Base-by-base conservation (phyloP, 306 rosid genomes). In the Glycine tomentella region DNA sequence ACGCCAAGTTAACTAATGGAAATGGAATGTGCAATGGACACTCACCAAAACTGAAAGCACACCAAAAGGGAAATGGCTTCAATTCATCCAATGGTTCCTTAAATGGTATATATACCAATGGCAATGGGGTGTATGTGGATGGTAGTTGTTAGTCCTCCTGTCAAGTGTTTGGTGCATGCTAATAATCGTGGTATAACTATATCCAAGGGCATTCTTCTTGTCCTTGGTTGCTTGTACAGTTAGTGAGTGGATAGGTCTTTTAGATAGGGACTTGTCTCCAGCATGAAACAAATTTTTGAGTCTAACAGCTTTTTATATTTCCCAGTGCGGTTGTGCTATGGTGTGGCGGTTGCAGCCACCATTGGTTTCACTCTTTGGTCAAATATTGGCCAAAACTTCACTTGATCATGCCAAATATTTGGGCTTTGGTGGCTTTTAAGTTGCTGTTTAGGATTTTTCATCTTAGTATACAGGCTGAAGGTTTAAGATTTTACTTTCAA, bases 191-290 rank as follows among this genome's bases (percentile, higher is more conserved):
- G 77, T 66, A 58, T 80, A 45, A 73, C 72, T 77, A 75, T 76
- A 79, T 83, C 38, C 83, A 85, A 83, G 86, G 87, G 82, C 85
- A 77, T 87, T 69, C 57, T 72, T 76, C 83, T 84, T 77, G 88
- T 80, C 86, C 76, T 87, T 89, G 89, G 89, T 86, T 62, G 5
- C 70, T 34, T 93, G 97, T 93, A 91, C 94, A 93, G 97, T 87
- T 74, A 89, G 83, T 86, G 97, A 90, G 94, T 90, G 90, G 96
- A 79, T 91, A 84, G 96, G 86, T 87, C 87, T 82, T 81, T 62
- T 85, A 86, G 88, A 84, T 81, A 80, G 83, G 88, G 87, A 45
- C 81, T 76, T 62, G 74, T 85, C 88, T 86, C 69, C 69, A 78
- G 86, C 85, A 75, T 63, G 81, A 81, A 88, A 83, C 84, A 88